These are phyloP conservation scores for Ceratobasidium papillatum DNA, from an alignment of 1,284 basidiomycete genomes.

Conservation along the genomic window DNA sequence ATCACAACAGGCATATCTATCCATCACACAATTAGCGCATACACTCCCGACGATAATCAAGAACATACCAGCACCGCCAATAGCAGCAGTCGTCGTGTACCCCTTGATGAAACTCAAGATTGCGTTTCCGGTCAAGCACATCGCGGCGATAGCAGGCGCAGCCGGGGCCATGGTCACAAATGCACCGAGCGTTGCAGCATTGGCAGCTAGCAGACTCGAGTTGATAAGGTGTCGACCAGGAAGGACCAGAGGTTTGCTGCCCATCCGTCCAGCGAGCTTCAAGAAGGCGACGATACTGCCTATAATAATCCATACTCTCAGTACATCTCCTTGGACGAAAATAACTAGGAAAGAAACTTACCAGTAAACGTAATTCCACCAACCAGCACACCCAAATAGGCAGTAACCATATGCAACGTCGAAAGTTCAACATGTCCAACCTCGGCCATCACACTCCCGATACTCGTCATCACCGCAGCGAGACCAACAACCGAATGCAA, in stretches of 20 bases:
- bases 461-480: constrained; percentile 83
- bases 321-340: not conserved
- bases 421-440: constrained; percentile 63
- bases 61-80: constrained; percentile 80
- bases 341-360: constrained; percentile 23
- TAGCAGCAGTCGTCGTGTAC: constrained; percentile 83
- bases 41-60: constrained; percentile 4
- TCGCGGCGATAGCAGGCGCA: constrained; percentile 75
- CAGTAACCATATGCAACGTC: constrained; percentile 78
- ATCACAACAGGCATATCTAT: constrained; percentile 75
- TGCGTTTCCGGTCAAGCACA: constrained; percentile 75
- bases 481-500: constrained; percentile 85
- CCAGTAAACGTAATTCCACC: constrained; percentile 56
- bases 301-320: constrained; percentile 74
- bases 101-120: constrained; percentile 82
- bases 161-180: constrained; percentile 75
- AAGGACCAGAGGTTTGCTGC: constrained; percentile 72
- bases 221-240: constrained; percentile 82
- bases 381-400: constrained; percentile 85
- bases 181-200: constrained; percentile 73
- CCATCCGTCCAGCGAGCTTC: constrained; percentile 81
- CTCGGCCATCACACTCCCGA: constrained; percentile 78
- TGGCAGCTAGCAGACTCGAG: constrained; percentile 69
- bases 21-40: constrained; percentile 32
- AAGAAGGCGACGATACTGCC: constrained; percentile 89